Percentiles rank a stretch among this genome's conserved stretches.
These are phyloP conservation scores for Xylaria multiplex DNA, from an alignment of 2,329 filamentous ascomycete species.

Conservation along the genomic window DNA sequence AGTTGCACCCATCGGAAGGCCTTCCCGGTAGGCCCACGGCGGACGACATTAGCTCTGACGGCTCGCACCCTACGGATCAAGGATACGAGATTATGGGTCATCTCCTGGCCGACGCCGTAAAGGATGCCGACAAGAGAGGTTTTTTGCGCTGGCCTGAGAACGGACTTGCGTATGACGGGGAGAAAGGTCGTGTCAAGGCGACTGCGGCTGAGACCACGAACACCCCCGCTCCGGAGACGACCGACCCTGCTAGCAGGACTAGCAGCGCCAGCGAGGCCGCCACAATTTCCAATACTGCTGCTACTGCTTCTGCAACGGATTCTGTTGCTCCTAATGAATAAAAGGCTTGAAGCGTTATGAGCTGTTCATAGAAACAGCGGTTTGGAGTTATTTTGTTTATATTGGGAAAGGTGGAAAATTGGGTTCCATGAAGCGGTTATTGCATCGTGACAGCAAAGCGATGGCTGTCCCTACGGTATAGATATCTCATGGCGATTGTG, in stretches of 20 bases:
- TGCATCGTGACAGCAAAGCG: not conserved
- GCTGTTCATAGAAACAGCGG: not conserved
- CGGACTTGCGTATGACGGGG: constrained; percentile 43
- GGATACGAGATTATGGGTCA: constrained; percentile 47
- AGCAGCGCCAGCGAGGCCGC: not conserved
- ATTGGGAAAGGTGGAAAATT: not conserved
- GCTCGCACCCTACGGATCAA: constrained; percentile 44
- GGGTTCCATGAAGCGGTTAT: constrained; percentile 1
- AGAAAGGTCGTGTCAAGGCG: constrained; percentile 36
- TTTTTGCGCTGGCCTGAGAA: constrained; percentile 44
- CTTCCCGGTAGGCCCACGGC: constrained; percentile 39
- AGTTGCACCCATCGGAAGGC: constrained; percentile 47
- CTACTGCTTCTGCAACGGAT: not conserved
- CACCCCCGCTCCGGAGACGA: constrained; percentile 29
- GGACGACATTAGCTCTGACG: constrained; percentile 45
- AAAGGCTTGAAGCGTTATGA: not conserved
- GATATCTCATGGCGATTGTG: constrained; percentile 21
- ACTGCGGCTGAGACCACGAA: constrained; percentile 28
- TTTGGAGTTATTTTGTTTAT: constrained; percentile 9
- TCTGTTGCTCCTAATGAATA: not conserved
- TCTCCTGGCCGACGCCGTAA: constrained; percentile 42
- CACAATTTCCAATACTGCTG: not conserved
- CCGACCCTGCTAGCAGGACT: constrained; percentile 4
- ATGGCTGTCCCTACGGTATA: not conserved
- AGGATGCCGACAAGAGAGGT: constrained; percentile 42